phyloP scores from a whole-genome alignment of 106 monocot species.

The Iris macrosiphon region DNA sequence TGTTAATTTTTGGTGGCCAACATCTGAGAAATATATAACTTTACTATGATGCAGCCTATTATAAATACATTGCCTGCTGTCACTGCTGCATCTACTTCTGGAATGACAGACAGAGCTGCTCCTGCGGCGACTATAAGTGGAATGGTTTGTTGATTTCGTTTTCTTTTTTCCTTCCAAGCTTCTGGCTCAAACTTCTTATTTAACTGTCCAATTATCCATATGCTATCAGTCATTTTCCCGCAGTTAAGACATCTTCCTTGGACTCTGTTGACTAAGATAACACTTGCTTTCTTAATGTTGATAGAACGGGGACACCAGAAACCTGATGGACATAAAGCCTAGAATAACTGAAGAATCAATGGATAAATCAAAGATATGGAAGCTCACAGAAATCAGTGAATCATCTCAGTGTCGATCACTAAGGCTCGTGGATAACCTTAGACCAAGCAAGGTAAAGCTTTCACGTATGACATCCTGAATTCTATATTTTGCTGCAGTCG shows the following conservation, averaged over 20 bases:
- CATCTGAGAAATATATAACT: no score
- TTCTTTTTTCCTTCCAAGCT: no score
- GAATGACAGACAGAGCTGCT: constrained; percentile 46
- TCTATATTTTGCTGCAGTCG: not conserved
- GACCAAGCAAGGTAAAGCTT: constrained; percentile 61
- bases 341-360: constrained; percentile 57
- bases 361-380: constrained; percentile 86
- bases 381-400: constrained; percentile 76
- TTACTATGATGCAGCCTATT: constrained; percentile 57
- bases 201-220: not conserved
- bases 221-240: not conserved
- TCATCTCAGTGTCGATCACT: constrained; percentile 71
- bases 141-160: constrained; percentile 32
- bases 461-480: not conserved
- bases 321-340: constrained; percentile 65
- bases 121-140: constrained; percentile 35
- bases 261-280: not conserved
- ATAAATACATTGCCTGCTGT: constrained; percentile 48
- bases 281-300: constrained; percentile 7
- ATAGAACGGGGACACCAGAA: constrained; percentile 70
- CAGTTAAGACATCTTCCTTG: not conserved
- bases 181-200: not conserved
- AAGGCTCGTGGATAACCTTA: constrained; percentile 60
- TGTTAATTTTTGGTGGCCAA: no score
- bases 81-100: constrained; percentile 32